A percentile compares a stretch with the other conserved stretches of the same genome.
Evolutionary conservation across 192 early-diverging fungal species (phyloP).

Genomic region (Entomortierella parvispora): DNA sequence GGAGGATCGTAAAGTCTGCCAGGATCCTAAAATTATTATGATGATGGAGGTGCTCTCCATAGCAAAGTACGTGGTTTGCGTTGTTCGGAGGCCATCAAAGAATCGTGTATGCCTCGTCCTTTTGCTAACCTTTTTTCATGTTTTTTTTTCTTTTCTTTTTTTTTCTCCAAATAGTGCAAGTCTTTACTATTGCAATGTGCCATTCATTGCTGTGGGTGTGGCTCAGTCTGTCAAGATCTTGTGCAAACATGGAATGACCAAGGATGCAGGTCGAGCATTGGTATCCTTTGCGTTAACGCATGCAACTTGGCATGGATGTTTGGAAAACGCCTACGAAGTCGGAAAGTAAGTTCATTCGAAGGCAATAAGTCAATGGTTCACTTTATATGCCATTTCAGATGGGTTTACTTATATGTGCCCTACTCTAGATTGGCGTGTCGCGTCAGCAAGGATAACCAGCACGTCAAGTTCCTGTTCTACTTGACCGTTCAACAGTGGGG

Average conservation of each 20-base stretch:
- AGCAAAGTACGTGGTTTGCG: conserved; percentile 17
- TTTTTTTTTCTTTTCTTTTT: neutral
- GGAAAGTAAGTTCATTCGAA: conserved; percentile 19
- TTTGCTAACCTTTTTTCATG: neutral
- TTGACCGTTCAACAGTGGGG: conserved; percentile 50
- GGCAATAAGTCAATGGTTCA: neutral
- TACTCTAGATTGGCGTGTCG: conserved; percentile 26
- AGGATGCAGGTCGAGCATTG: conserved; percentile 31
- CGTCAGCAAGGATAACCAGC: conserved; percentile 25
- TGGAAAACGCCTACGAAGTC: conserved; percentile 44
- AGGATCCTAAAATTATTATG: conserved; percentile 20
- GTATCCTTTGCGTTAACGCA: conserved; percentile 40
- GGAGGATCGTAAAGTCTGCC: conserved; percentile 18
- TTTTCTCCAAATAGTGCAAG: conserved; percentile 15
- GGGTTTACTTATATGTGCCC: neutral
- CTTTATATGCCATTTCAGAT: neutral
- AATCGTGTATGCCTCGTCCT: neutral
- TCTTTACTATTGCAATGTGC: conserved; percentile 39
- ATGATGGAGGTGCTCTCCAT: conserved; percentile 35
- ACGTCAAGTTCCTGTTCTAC: conserved; percentile 43
- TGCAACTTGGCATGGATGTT: conserved; percentile 42
- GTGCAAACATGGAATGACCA: conserved; percentile 38
- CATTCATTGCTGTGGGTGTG: conserved; percentile 36
- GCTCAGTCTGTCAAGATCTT: conserved; percentile 27
- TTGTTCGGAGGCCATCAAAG: no score